Conservation (phyloP, 371 early-diverging fungal genomes). For the Rhizopus stolonifer region DNA sequence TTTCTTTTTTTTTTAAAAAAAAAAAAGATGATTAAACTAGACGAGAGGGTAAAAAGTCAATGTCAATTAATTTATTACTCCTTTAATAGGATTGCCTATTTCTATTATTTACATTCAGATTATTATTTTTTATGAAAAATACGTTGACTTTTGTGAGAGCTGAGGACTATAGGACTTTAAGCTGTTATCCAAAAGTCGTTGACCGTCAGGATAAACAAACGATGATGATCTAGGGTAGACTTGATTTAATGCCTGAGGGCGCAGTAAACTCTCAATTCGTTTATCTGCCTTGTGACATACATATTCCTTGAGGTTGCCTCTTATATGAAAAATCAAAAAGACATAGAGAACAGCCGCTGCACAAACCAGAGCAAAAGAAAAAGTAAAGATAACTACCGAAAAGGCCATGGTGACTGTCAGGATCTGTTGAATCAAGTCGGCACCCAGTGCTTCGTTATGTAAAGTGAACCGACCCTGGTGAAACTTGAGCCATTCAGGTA, state of each 20-base stretch:
- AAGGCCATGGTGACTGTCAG: slow-evolving; percentile 51
- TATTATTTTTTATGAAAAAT: too few species aligned
- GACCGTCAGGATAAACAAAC: too few species aligned
- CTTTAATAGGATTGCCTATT: too few species aligned
- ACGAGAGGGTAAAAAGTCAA: too few species aligned
- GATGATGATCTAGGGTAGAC: too few species aligned
- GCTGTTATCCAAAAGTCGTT: too few species aligned
- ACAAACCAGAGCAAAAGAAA: slow-evolving; percentile 60
- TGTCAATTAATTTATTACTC: too few species aligned
- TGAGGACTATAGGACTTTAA: too few species aligned
- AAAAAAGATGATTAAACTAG: too few species aligned
- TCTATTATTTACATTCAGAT: too few species aligned
- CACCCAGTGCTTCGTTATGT: slow-evolving; percentile 27
- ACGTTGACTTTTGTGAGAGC: too few species aligned
- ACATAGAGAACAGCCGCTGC: slow-evolving; percentile 75
- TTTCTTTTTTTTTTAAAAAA: too few species aligned
- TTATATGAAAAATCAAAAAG: slow-evolving; percentile 77
- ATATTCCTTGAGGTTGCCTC: slow-evolving; percentile 90
- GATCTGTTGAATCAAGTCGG: slow-evolving; percentile 28
- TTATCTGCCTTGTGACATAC: slow-evolving; percentile 91
- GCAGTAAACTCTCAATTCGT: slow-evolving; percentile 34
- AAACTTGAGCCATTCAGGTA: slow-evolving; percentile 33
- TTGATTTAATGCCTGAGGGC: background rate
- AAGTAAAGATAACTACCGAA: slow-evolving; percentile 36
- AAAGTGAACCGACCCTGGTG: slow-evolving; percentile 15